Evolutionary conservation across 1,284 basidiomycete genomes (phyloP).

Genomic region (Tilletia indica): DNA sequence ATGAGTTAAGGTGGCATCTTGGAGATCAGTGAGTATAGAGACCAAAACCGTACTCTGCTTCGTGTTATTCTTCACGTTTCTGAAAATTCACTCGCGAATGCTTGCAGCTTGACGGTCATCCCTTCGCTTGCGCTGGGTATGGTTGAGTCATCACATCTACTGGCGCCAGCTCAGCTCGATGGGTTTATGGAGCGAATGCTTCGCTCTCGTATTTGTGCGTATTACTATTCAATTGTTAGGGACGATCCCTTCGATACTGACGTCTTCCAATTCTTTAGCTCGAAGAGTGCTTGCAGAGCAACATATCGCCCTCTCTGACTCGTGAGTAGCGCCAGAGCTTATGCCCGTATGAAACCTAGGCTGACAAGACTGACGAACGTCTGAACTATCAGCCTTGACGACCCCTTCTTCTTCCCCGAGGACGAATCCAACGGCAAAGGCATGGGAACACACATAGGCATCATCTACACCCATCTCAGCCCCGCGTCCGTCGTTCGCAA

Average conservation of each 20-base stretch:
- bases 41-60: neutral
- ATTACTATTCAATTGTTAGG: no score
- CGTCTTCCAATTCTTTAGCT: slow-evolving; percentile 46
- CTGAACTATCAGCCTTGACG: slow-evolving; percentile 27
- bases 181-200: slow-evolving; percentile 88
- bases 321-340: slow-evolving; percentile 48
- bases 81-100: no score
- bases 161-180: slow-evolving; percentile 75
- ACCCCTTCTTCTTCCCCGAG: slow-evolving; percentile 45
- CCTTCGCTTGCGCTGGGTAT: slow-evolving; percentile 51
- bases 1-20: slow-evolving; percentile 67
- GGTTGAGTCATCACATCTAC: slow-evolving; percentile 65
- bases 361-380: neutral
- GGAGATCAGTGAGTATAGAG: slow-evolving; percentile 68
- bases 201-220: slow-evolving; percentile 71
- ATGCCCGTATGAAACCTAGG: neutral
- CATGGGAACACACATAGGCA: slow-evolving; percentile 67
- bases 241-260: neutral
- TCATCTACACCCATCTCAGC: slow-evolving; percentile 76
- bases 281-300: slow-evolving; percentile 84
- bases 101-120: slow-evolving; percentile 34
- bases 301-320: slow-evolving; percentile 76
- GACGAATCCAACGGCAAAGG: slow-evolving; percentile 23
- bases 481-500: slow-evolving; percentile 61
- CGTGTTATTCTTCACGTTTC: no score